Conservation (phyloP, 352 stramenopile genomes). For the Hyaloperonospora arabidopsidis region DNA sequence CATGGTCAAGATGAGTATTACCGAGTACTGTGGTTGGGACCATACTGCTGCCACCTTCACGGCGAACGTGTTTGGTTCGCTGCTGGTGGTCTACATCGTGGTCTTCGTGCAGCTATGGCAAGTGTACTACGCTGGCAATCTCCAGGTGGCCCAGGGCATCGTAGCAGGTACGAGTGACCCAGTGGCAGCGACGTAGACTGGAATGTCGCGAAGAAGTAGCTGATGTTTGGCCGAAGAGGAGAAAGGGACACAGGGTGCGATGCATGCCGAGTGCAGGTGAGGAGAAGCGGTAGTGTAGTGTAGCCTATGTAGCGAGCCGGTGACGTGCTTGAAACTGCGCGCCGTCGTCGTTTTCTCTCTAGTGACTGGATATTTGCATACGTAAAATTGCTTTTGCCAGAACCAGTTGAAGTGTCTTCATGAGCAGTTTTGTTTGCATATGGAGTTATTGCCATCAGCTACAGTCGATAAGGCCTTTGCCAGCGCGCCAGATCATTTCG, state of each 20-base stretch:
- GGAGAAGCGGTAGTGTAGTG: constrained; percentile 27
- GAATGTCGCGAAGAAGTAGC: constrained; percentile 17
- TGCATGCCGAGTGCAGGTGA: constrained; percentile 18
- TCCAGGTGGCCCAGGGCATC: constrained; percentile 48
- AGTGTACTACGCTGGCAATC: constrained; percentile 71
- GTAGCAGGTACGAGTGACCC: constrained; percentile 8
- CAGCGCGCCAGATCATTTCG: no score
- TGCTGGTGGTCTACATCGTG: constrained; percentile 77
- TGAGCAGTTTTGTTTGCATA: no score
- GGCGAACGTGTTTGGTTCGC: constrained; percentile 76
- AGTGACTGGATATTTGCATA: constrained; percentile 34
- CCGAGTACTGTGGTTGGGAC: constrained; percentile 85
- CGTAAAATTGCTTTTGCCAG: constrained; percentile 24
- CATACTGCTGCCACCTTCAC: constrained; percentile 79
- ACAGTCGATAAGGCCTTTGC: no score
- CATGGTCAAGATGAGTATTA: constrained; percentile 89
- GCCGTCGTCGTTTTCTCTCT: constrained; percentile 12
- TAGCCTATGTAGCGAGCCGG: constrained; percentile 35
- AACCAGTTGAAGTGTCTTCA: no score
- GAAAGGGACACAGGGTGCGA: constrained; percentile 1
- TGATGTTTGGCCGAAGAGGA: constrained; percentile 2
- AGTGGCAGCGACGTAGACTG: constrained; percentile 14
- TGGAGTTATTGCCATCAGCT: no score
- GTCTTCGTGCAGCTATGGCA: constrained; percentile 87
- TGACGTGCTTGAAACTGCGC: constrained; percentile 10